Base-by-base conservation (phyloP, 805 yeast genomes). In the Candida schatavii region DNA sequence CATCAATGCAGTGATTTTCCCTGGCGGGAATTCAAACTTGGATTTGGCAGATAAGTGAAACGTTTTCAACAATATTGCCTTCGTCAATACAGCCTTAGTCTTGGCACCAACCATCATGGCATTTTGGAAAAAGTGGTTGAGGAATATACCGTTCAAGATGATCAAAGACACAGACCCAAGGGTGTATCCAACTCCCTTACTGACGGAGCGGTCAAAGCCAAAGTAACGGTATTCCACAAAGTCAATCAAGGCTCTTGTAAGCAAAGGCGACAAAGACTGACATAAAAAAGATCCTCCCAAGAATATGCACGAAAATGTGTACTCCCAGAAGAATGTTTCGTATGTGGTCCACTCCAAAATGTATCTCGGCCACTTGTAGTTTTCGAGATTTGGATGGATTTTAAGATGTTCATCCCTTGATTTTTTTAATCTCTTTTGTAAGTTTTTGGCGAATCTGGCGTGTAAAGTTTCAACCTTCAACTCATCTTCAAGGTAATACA, bases 131-230 rank as follows among this genome's bases (percentile, higher is more conserved):
- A 57, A 66, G 46, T 71, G 77, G 50, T 70, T 70, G 30, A 68
- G 46, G 29, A 66, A 56, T 35, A 69, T 50, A 10, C 74, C 74
- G 46, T 66, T 68, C 33, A 64, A 39, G 20, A 77, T 47, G 49
- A 84, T 76, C 59, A 89, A 66, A 1, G 68, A 48, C 32, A 81
- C 74, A 9, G 85, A 71, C 15, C 90, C 95, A 37, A 88, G 64
- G 6, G 90, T 83, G 50, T 78, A 85, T 6, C 93, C 96, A 15
- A 85, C 70, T 44, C 96, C 96, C 32, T 63, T 67, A 26, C 80
- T 83, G 42, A 68, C 63, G 7, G 67, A 58, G 20, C 61, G 49
- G 9, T 64, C 62, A 11, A 72, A 60, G 5, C 77, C 76, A 20
- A 59, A 55, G 6, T 75, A 74, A 39, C 74, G 72, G 37, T 57